These are phyloP conservation scores for Chaetomiaceae sp. DNA, from an alignment of 2,329 filamentous ascomycete species.

Conservation along the genomic window DNA sequence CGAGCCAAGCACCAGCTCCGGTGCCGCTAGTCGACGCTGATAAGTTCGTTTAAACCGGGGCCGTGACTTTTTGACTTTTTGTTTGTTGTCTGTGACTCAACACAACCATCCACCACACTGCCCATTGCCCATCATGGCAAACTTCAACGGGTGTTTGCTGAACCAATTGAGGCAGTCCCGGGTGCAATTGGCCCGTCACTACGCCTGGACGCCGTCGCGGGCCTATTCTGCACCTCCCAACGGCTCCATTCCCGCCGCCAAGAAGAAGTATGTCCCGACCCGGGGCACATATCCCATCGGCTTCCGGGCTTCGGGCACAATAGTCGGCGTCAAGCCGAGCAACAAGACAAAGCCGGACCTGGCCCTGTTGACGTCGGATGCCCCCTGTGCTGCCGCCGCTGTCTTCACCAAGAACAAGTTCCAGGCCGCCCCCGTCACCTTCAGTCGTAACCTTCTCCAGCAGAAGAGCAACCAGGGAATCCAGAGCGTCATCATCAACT, in stretches of 20 bases:
- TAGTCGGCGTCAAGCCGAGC: constrained; percentile 88
- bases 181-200: constrained; percentile 20
- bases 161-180: constrained; percentile 25
- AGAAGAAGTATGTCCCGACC: constrained; percentile 85
- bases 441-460: constrained; percentile 69
- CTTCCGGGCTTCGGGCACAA: constrained; percentile 78
- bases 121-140: constrained; percentile 17
- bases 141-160: constrained; percentile 20
- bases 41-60: background rate
- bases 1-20: too few relatives aligned
- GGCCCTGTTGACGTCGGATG: constrained; percentile 80
- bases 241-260: constrained; percentile 64
- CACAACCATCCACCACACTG: background rate
- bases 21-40: constrained; percentile 18
- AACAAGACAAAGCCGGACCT: constrained; percentile 92
- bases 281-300: constrained; percentile 84
- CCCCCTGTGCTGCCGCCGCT: constrained; percentile 78
- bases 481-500: constrained; percentile 83
- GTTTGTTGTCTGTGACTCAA: constrained; percentile 9
- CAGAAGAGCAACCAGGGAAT: constrained; percentile 64
- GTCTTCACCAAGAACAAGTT: constrained; percentile 99
- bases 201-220: constrained; percentile 31
- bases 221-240: constrained; percentile 56
- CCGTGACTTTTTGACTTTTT: constrained; percentile 4
- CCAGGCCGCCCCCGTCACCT: constrained; percentile 89